phyloP scores from a whole-genome alignment of 345 rosid genomes.

The Eucalyptus marginata region DNA sequence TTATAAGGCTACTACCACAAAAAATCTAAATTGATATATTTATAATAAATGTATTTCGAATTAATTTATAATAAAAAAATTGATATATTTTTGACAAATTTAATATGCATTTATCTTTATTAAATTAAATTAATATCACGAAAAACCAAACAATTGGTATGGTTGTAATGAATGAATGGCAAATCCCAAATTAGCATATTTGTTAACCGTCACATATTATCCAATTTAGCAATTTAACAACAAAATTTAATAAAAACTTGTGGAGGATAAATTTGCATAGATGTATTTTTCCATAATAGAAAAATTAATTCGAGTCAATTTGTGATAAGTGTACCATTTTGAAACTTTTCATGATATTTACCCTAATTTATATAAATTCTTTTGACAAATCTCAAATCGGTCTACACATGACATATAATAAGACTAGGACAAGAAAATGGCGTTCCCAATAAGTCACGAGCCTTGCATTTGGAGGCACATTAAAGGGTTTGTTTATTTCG shows the following conservation, averaged over 20 bases:
- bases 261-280: accelerated
- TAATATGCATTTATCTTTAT: accelerated
- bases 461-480: background rate
- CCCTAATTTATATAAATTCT: no score
- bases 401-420: background rate
- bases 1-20: accelerated
- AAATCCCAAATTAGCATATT: accelerated
- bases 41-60: no score
- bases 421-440: background rate
- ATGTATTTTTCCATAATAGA: accelerated
- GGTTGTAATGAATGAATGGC: accelerated
- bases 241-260: accelerated
- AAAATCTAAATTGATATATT: no score
- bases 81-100: accelerated
- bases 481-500: background rate
- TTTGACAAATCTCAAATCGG: background rate
- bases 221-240: accelerated
- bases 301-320: accelerated
- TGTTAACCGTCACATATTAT: accelerated
- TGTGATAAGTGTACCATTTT: accelerated
- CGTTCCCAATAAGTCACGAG: accelerated
- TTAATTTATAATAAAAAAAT: no score
- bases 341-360: accelerated
- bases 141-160: no score
- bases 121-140: no score